Evolutionary conservation across 352 stramenopile species (phyloP), one percentile per base, ranked within the genome.

Genomic region (Phytophthora pini): DNA sequence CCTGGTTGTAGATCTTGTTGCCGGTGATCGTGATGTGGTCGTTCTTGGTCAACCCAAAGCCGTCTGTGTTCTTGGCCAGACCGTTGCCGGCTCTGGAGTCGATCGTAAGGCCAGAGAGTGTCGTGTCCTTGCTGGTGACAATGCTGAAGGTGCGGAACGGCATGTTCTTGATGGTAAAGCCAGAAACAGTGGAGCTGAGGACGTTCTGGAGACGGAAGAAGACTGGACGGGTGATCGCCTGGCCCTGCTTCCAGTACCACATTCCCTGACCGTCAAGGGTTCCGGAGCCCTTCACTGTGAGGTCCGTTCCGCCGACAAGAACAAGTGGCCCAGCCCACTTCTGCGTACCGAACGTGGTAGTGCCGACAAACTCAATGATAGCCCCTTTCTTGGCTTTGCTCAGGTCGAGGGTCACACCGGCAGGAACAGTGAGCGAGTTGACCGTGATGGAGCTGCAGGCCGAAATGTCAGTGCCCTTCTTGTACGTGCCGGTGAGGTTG

Each of bases 241-340:
- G 32, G 13, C 61, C 64, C 24, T 79, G 58, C 36, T 66, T 60
- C 71, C 70, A 79, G 66, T 79, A 79, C 66, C 60, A 73, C 1
- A 31, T 12, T 9, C 71, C 67, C 34, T 76, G 67, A n/a, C 71
- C 71, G 13, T 79, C 71, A 4, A 79, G 59, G 1, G 50, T 73
- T 11, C 70, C 70, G 4, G 66, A 34, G 6, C 70, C 72, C 17
- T 65, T 45, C 29, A 77, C 64, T 17, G 44, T 56, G 4, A 63
- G 56, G 8, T 46, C 51, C 1, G 13, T 68, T 41, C 68, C 68
- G 20, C 58, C 51, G 15, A 79, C 41, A 6, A 55, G 41, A 20
- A 79, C 60, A 4, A 79, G 62, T 13, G 69, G 66, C 5, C 72
- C 72, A 9, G 49, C 59, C 68, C 68, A 80, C 46, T 63, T 58